Evolutionary conservation across 2,329 filamentous ascomycete species (phyloP), one percentile per base, ranked within the genome.

Genomic region (Elsinoe batatas): DNA sequence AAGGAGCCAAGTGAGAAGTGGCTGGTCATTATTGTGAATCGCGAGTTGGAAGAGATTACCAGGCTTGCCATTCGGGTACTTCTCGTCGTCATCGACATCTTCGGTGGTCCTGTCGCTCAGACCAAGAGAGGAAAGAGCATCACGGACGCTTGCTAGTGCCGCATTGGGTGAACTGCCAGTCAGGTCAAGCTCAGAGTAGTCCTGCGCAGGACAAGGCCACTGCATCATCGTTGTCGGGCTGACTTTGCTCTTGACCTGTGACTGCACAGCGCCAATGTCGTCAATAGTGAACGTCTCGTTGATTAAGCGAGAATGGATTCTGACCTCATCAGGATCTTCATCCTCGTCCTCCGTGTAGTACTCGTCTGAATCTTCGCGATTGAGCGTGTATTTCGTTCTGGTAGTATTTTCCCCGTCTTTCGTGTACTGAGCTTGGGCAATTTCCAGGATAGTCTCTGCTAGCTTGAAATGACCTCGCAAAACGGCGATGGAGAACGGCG

Each of bases 281-380:
- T 93, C 85, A 53, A 91, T 79, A 0, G 88, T 93, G 65, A 87
- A 88, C 35, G 78, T 74, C 11, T 84, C 79, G 61, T 85, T 79
- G 26, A 88, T 71, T 38, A 83, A 73, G 58, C 84, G 77, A 13
- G 64, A 62, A 36, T 60, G 37, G 71, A 69, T 62, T 5, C 65
- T 59, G 11, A 76, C 66, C 5, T 71, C 63, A n/a, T 67, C 67
- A 17, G 57, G 57, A 33, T 62, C 57, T 5, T 53, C 44, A 12
- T 64, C 64, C 15, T 71, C 67, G 1, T 69, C 65, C 11, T 68
- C 67, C 15, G 56, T 56, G 33, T 62, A 57, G 12, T 55, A 51
- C 2, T 72, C 65, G 0, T 64, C 60, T 4, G 35, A 30, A 5
- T 47, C 30, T 15, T 46, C n/a, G 11, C 15, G 6, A n/a, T 46